phyloP scores from a whole-genome alignment of 371 early-diverging fungal species.

The Mucor mucedo region DNA sequence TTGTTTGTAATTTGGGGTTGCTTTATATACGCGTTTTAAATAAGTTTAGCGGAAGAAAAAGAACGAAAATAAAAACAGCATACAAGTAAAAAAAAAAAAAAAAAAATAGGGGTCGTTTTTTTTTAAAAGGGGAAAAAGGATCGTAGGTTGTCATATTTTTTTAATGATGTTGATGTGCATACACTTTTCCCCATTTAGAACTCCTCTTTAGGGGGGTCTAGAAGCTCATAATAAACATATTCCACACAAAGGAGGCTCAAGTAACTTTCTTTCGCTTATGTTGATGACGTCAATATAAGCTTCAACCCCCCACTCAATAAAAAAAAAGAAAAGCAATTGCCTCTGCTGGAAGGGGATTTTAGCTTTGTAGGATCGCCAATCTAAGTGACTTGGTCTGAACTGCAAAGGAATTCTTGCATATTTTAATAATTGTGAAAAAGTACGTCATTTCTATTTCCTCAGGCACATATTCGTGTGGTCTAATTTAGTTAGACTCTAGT shows the following conservation, averaged over 20 bases:
- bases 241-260: neutral
- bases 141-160: conserved; percentile 23
- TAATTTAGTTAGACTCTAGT: neutral
- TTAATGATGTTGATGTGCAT: conserved; percentile 18
- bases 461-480: neutral
- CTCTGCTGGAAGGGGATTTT: no score
- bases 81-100: no score
- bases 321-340: no score
- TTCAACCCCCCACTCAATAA: no score
- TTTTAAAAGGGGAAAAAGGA: conserved; percentile 12
- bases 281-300: neutral
- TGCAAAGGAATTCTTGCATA: conserved; percentile 3
- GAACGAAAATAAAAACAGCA: neutral
- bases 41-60: conserved; percentile 2
- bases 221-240: conserved; percentile 4
- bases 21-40: no score
- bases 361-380: neutral
- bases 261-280: neutral
- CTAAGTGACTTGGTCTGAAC: neutral
- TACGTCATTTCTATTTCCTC: conserved; percentile 1
- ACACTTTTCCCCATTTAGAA: conserved; percentile 8
- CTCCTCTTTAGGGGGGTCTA: neutral
- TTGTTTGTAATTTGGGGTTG: neutral
- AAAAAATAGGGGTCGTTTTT: neutral
- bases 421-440: neutral